Base-by-base conservation (phyloP, 345 rosid genomes). In the Hypericum androsaemum region DNA sequence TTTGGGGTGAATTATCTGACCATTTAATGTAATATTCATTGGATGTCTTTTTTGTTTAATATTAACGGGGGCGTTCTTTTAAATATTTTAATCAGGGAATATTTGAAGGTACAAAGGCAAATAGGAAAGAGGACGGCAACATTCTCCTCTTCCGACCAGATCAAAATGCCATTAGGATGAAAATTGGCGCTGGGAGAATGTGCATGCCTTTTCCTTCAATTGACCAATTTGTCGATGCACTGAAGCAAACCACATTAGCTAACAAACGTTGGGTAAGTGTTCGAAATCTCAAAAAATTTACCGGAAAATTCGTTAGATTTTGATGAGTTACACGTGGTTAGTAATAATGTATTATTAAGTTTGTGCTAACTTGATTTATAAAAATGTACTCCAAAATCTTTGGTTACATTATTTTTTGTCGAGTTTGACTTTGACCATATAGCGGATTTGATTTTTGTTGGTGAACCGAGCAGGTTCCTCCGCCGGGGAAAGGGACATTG, bases 181-280 rank as follows among this genome's bases (percentile, higher is more conserved):
- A 48, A 66, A 43, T 48, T 40, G 96, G 98, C 0, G 84, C 96
- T 14, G 92, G 84, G 45, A 79, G 96, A 66, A 58, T 90, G 87
- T 80, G 92, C 58, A 84, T 90, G 98, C 81, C 80, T 14, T 81
- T 74, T 36, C 96, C 88, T 41, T 80, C 98, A 14, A 45, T 75
- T 50, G 76, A 76, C 43, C 96, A 90, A 40, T 84, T 90, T 15
- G 58, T 84, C 8, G 71, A 79, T 37, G 89, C 96, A 8, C 85
- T 84, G 9, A 90, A 75, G 60, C 74, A 84, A 63, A 82, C 78
- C 5, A 74, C 77, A 39, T 65, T 74, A 22, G 85, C 92, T 17
- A 90, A 87, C 70, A 82, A 67, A 40, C 90, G 83, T 46, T 87
- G 96, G 98, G 98, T 90, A 74, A 48, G 22, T 0, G 7, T 13